A percentile compares a stretch with the other conserved stretches of the same genome.
These are phyloP conservation scores for maize (Zea mays) DNA, from an alignment of 176 grass and related monocot genomes.

Conservation along the genomic window DNA sequence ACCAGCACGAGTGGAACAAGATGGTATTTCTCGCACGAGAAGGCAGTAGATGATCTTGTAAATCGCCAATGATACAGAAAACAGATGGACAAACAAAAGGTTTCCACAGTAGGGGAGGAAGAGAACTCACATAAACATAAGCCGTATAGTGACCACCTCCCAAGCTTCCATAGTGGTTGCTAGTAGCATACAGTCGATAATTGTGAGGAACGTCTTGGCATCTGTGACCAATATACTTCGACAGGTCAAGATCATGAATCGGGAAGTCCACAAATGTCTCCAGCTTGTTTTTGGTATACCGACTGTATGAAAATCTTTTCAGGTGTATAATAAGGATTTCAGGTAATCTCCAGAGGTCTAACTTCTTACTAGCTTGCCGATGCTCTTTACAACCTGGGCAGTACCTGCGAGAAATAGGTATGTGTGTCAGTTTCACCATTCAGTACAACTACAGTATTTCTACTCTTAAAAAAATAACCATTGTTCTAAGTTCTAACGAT, in stretches of 20 bases:
- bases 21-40: not conserved
- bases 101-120: not conserved
- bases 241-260: constrained; percentile 80
- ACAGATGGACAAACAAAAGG: not conserved
- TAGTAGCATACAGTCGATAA: constrained; percentile 80
- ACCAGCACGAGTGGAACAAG: not conserved
- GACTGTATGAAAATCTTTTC: constrained; percentile 84
- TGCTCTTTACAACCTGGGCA: constrained; percentile 88
- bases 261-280: constrained; percentile 92
- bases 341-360: constrained; percentile 94
- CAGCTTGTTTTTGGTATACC: constrained; percentile 88
- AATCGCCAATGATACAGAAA: not conserved
- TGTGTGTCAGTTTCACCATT: not conserved
- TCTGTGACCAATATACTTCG: constrained; percentile 57
- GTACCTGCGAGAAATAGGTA: constrained; percentile 52
- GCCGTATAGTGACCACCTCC: constrained; percentile 96
- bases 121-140: constrained; percentile 74
- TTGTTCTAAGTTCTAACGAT: not conserved
- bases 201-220: constrained; percentile 45
- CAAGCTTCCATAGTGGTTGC: constrained; percentile 92
- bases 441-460: not conserved
- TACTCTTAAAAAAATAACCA: not conserved
- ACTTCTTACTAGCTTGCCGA: constrained; percentile 80
- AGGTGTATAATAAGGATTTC: constrained; percentile 96
- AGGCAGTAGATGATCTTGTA: not conserved